Conservation (phyloP, 345 rosid species). For the Zanthoxylum bungeanum region DNA sequence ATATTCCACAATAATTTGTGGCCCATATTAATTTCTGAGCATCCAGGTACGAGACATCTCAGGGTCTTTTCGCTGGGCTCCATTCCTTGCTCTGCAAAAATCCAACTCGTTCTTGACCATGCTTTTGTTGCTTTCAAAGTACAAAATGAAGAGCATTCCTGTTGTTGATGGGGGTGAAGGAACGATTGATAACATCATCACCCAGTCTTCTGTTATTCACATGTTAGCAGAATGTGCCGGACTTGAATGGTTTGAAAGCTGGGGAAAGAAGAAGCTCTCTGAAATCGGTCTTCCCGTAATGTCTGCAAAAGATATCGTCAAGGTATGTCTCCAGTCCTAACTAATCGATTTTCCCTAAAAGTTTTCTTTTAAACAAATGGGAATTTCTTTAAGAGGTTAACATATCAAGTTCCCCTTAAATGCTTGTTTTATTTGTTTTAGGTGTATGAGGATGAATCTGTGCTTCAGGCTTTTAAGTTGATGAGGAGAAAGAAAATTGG, state of each 20-base stretch:
- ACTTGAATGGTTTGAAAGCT: constrained; percentile 92
- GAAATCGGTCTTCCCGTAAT: constrained; percentile 86
- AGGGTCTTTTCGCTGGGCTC: constrained; percentile 99
- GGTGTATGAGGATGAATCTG: constrained; percentile 94
- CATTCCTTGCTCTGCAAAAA: constrained; percentile 89
- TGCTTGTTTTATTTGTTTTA: constrained; percentile 21
- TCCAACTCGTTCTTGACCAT: constrained; percentile 92
- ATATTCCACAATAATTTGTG: neutral
- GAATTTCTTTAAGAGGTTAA: neutral
- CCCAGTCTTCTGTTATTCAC: constrained; percentile 96
- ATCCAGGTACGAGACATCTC: constrained; percentile 91
- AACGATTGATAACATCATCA: constrained; percentile 76
- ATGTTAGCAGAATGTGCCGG: constrained; percentile 95
- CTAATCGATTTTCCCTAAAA: neutral
- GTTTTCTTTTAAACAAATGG: neutral
- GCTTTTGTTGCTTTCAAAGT: constrained; percentile 89
- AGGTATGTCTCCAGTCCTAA: constrained; percentile 35
- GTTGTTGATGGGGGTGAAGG: constrained; percentile 77
- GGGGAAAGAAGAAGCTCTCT: constrained; percentile 86
- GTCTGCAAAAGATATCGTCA: constrained; percentile 48
- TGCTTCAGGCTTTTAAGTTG: constrained; percentile 91
- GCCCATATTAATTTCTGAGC: constrained; percentile 8
- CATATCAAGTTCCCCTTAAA: neutral
- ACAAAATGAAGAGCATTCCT: constrained; percentile 98
- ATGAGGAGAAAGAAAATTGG: constrained; percentile 84